A percentile compares a stretch with the other conserved stretches of the same genome.
phyloP scores from a whole-genome alignment of 495 filamentous ascomycete species.

The Staphylotrichum longicolle region DNA sequence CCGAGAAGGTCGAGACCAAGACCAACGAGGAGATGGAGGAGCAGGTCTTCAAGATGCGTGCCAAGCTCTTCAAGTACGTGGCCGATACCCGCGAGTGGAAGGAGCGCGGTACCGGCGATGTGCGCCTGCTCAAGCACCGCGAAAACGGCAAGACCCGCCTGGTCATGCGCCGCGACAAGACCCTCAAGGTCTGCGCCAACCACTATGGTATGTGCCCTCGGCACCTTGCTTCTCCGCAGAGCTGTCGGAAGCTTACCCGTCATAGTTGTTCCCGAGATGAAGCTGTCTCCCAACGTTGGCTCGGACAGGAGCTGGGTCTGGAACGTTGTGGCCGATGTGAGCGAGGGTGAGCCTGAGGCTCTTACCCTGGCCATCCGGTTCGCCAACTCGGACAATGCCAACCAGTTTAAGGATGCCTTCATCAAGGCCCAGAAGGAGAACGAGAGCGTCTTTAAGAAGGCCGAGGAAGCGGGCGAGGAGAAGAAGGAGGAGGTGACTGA shows the following conservation, averaged over 20 bases:
- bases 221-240: no score
- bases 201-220: constrained; percentile 79
- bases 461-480: constrained; percentile 32
- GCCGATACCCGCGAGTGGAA: constrained; percentile 92
- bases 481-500: constrained; percentile 29
- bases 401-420: constrained; percentile 96
- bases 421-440: constrained; percentile 98
- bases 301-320: constrained; percentile 99
- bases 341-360: constrained; percentile 95
- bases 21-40: constrained; percentile 97
- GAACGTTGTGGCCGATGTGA: constrained; percentile 97
- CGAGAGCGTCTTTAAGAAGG: constrained; percentile 71
- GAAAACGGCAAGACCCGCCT: constrained; percentile 97
- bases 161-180: constrained; percentile 99
- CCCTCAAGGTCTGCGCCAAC: constrained; percentile 99
- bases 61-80: constrained; percentile 99
- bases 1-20: constrained; percentile 93
- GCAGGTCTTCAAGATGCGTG: constrained; percentile 97
- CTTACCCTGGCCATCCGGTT: constrained; percentile 96
- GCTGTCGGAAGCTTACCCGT: background rate
- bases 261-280: constrained; percentile 96
- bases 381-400: constrained; percentile 97
- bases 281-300: constrained; percentile 94
- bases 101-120: constrained; percentile 96
- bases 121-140: constrained; percentile 94